Evolutionary conservation across 1,139 yeast genomes (phyloP).

Genomic region (Protomyces inouyei): DNA sequence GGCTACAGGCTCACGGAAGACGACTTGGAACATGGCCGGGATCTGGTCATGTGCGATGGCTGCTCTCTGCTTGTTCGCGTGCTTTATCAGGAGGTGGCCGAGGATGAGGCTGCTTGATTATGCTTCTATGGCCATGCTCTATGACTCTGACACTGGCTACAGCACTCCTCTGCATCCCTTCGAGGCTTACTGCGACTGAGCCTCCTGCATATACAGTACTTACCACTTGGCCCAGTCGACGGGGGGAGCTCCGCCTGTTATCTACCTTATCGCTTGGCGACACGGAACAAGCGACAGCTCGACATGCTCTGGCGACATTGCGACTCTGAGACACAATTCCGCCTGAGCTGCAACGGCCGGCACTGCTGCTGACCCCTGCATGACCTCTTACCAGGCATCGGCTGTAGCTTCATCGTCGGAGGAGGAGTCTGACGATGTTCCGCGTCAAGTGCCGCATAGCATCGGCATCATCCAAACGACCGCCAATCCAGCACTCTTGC

Average conservation of each 20-base stretch:
- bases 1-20: constrained; percentile 26
- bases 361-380: not conserved
- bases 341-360: no score
- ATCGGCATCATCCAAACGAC: constrained; percentile 21
- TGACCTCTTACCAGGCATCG: constrained; percentile 25
- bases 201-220: no score
- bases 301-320: no score
- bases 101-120: not conserved
- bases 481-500: constrained; percentile 1
- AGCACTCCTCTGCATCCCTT: no score
- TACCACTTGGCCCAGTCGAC: no score
- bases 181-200: no score
- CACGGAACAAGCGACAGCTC: no score
- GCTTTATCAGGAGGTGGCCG: constrained; percentile 22
- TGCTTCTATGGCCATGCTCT: not conserved
- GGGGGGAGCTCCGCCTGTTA: no score
- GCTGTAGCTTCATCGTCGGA: constrained; percentile 24
- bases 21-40: constrained; percentile 26
- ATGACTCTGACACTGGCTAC: no score
- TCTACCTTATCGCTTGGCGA: no score
- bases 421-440: not conserved
- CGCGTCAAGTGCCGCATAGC: constrained; percentile 10
- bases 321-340: no score
- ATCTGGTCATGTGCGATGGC: constrained; percentile 27
- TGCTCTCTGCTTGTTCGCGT: constrained; percentile 28